phyloP scores from a whole-genome alignment of 495 filamentous ascomycete genomes.

The Hapsidospora chrysogenum region DNA sequence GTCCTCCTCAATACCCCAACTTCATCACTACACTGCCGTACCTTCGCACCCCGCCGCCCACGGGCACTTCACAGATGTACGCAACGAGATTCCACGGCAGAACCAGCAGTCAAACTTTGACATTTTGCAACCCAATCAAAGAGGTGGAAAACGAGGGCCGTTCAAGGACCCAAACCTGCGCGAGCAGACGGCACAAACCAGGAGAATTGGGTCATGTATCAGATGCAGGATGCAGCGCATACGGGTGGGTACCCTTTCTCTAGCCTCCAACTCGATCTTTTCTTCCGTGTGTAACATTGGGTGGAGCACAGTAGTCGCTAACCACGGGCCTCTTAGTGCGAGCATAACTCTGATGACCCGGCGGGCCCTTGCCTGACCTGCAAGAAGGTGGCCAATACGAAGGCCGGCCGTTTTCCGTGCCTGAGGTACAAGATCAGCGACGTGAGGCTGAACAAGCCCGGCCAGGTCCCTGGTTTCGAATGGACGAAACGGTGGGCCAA shows the following conservation, averaged over 20 bases:
- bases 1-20: background rate
- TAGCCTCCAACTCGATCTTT: background rate
- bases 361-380: conserved; percentile 29
- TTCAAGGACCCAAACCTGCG: conserved; percentile 28
- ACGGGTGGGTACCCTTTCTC: conserved; percentile 18
- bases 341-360: conserved; percentile 22
- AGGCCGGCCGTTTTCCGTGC: conserved; percentile 27
- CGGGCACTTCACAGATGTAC: background rate
- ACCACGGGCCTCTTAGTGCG: no score
- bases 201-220: conserved; percentile 33
- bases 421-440: conserved; percentile 34
- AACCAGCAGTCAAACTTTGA: background rate
- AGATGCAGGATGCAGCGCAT: conserved; percentile 38
- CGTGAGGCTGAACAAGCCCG: conserved; percentile 31
- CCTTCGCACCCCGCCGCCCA: background rate
- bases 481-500: conserved; percentile 32
- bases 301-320: no score
- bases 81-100: background rate
- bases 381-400: conserved; percentile 22
- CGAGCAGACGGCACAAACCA: conserved; percentile 29
- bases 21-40: background rate
- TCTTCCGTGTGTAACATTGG: background rate
- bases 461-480: conserved; percentile 29
- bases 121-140: background rate
- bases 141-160: conserved; percentile 16